Percentiles rank a stretch among this genome's conserved stretches.
Conservation (phyloP, 108 stramenopile species). For the Pinguiococcus pyrenoidosus region DNA sequence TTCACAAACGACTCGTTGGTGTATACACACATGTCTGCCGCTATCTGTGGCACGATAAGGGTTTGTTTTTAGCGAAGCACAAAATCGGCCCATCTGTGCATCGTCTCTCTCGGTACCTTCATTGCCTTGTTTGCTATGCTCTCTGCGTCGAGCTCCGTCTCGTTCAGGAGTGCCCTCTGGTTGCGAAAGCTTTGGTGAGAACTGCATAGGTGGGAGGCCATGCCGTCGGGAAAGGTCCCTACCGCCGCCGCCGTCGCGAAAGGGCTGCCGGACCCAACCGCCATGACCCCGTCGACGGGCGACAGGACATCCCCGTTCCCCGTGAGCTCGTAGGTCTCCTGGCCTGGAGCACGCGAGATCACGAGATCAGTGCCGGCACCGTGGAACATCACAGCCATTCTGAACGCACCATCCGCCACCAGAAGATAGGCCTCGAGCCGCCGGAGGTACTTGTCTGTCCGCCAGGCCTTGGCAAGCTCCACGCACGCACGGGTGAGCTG, state of each 20-base stretch:
- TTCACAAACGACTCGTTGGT: conserved; percentile 75
- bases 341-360: too few species aligned
- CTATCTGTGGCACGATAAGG: conserved; percentile 43
- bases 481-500: conserved; percentile 83
- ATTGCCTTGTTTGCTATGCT: conserved; percentile 78
- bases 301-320: conserved; percentile 96
- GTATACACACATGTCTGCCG: conserved; percentile 88
- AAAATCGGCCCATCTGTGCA: too few species aligned
- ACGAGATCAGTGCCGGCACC: too few species aligned
- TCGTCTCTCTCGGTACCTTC: conserved; percentile 26
- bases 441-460: conserved; percentile 91
- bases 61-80: too few species aligned
- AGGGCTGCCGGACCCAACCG: conserved; percentile 50
- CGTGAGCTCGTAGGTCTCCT: conserved; percentile 68
- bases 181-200: background rate
- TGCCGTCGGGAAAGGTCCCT: conserved; percentile 9
- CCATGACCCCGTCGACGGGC: conserved; percentile 75
- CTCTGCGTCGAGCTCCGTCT: conserved; percentile 65
- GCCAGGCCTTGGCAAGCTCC: conserved; percentile 94
- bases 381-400: too few species aligned
- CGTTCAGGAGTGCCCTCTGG: conserved; percentile 60
- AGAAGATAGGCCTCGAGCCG: conserved; percentile 76
- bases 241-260: conserved; percentile 57
- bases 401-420: conserved; percentile 72
- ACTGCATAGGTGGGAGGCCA: conserved; percentile 1